phyloP scores from a whole-genome alignment of 2,329 filamentous ascomycete genomes.

The Ilyonectria destructans region DNA sequence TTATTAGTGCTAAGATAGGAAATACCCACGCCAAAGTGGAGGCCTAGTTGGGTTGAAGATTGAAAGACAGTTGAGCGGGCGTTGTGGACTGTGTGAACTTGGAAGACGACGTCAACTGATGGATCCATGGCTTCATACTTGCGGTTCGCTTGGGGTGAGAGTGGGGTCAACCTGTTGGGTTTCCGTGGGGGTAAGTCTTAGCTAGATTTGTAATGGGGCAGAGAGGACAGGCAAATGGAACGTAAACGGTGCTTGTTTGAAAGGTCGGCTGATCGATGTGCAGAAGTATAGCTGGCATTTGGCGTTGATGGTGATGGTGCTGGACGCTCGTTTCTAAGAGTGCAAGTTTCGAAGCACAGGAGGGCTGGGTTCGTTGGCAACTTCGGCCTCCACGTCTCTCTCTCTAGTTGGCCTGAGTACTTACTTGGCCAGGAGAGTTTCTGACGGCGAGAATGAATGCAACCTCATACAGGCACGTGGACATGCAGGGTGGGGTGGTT shows the following conservation, averaged over 20 bases:
- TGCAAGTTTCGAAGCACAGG: neutral
- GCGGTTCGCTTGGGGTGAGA: slow-evolving; percentile 10
- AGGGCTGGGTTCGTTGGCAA: neutral
- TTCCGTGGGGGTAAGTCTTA: slow-evolving; percentile 30
- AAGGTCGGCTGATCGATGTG: neutral
- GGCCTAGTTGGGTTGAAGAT: neutral
- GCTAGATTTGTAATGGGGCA: slow-evolving; percentile 24
- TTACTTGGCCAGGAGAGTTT: neutral
- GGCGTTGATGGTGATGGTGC: neutral
- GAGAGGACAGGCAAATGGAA: slow-evolving; percentile 13
- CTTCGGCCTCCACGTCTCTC: neutral
- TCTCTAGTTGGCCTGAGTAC: too few relatives aligned
- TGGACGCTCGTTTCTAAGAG: neutral
- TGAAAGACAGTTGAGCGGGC: neutral
- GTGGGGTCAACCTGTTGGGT: slow-evolving; percentile 25
- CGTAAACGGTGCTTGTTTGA: neutral
- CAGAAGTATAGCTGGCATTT: neutral
- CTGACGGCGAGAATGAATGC: slow-evolving; percentile 14
- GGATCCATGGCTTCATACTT: slow-evolving; percentile 23
- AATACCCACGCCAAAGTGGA: neutral
- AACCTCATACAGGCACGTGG: slow-evolving; percentile 29
- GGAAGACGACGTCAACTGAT: slow-evolving; percentile 21
- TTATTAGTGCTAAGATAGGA: neutral
- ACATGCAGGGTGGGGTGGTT: slow-evolving; percentile 21
- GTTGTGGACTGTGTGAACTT: slow-evolving; percentile 4